A percentile compares a stretch with the other conserved stretches of the same genome.
Conservation (phyloP, 129 eudicot species). For the Centrapalus pauciflorus region DNA sequence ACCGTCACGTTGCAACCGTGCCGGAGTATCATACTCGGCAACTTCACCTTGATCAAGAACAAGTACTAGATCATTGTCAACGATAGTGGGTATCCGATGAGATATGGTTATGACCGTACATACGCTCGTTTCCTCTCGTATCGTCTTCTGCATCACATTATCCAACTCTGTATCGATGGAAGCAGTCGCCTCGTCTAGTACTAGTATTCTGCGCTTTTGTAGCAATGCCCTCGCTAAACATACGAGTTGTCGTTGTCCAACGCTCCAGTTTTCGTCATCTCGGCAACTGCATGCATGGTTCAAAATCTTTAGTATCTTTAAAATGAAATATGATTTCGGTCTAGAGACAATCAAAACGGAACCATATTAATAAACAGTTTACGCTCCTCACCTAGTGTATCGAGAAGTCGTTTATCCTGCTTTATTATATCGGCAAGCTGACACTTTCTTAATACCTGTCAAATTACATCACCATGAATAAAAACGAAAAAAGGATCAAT, state of each 20-base stretch:
- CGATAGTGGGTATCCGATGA: constrained; percentile 76
- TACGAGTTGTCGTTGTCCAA: constrained; percentile 89
- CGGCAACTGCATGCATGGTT: constrained; percentile 59
- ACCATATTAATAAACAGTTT: too few relatives aligned
- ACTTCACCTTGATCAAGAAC: constrained; percentile 89
- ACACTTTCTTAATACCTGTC: constrained; percentile 61
- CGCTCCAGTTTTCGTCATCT: constrained; percentile 98
- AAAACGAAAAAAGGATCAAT: too few relatives aligned
- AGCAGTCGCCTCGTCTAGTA: constrained; percentile 93
- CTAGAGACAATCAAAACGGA: too few relatives aligned
- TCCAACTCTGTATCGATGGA: constrained; percentile 92
- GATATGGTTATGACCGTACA: constrained; percentile 78
- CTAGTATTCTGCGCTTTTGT: constrained; percentile 70
- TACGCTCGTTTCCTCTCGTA: constrained; percentile 60
- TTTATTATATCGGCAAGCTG: constrained; percentile 55
- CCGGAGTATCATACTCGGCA: constrained; percentile 74
- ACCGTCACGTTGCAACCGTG: constrained; percentile 43
- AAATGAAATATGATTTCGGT: too few relatives aligned
- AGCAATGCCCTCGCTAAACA: constrained; percentile 84
- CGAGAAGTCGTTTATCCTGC: constrained; percentile 70
- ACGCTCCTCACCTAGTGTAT: constrained; percentile 60
- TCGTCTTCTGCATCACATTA: constrained; percentile 69
- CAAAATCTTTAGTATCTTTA: background rate
- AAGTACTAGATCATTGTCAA: constrained; percentile 84
- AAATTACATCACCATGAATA: too few relatives aligned